phyloP scores from a whole-genome alignment of 2,329 filamentous ascomycete genomes.

The Claviceps sorghi region DNA sequence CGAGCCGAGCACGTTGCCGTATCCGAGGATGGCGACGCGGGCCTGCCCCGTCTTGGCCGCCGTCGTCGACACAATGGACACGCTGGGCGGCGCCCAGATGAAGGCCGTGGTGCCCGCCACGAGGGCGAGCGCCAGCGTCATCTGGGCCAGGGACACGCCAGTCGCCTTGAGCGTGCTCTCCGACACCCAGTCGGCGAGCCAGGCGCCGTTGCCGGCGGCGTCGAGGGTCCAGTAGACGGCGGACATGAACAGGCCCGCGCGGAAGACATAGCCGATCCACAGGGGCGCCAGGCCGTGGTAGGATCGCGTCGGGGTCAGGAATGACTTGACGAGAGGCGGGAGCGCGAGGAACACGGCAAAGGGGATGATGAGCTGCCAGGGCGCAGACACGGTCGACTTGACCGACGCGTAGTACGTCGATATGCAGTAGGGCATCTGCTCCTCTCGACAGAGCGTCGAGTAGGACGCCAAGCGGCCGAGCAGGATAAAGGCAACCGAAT shows the following conservation, averaged over 20 bases:
- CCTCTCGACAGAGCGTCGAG: conserved; percentile 86
- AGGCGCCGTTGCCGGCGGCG: conserved; percentile 72
- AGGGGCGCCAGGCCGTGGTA: conserved; percentile 74
- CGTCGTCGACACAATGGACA: conserved; percentile 49
- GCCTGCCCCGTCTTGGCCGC: conserved; percentile 28
- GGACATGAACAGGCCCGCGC: conserved; percentile 57
- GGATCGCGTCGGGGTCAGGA: conserved; percentile 67
- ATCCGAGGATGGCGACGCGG: conserved; percentile 70
- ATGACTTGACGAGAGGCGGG: conserved; percentile 63
- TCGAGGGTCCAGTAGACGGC: conserved; percentile 82
- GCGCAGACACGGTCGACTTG: conserved; percentile 80
- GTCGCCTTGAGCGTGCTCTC: conserved; percentile 54
- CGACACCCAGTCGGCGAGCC: conserved; percentile 46
- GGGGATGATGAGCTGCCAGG: conserved; percentile 76
- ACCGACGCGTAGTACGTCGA: conserved; percentile 92
- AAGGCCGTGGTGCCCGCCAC: conserved; percentile 77
- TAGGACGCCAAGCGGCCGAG: conserved; percentile 70
- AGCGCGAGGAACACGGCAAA: conserved; percentile 57
- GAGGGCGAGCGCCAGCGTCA: conserved; percentile 64
- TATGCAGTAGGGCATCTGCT: conserved; percentile 93
- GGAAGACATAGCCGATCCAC: conserved; percentile 73
- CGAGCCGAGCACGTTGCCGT: conserved; percentile 82
- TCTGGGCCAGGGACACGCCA: conserved; percentile 65
- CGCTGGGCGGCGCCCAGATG: conserved; percentile 69
- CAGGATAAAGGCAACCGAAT: conserved; percentile 69